Conservation (phyloP, 108 stramenopile genomes). For the Nannochloropsis oceanica region DNA sequence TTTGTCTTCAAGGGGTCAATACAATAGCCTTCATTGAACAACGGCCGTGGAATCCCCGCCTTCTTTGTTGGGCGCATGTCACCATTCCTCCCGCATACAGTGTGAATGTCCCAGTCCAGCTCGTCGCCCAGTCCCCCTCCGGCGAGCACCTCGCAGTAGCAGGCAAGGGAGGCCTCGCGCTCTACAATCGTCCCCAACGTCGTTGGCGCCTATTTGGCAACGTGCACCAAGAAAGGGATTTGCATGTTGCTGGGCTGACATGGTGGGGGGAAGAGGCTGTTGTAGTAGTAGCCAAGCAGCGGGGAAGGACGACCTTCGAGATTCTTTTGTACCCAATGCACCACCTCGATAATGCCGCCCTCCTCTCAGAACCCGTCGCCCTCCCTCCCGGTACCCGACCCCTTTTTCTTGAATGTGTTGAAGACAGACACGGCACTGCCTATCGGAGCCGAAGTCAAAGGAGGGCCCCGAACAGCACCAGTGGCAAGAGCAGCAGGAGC, state of each 20-base stretch:
- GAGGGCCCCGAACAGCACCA: not conserved
- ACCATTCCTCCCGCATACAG: not conserved
- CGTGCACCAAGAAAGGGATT: conserved; percentile 10
- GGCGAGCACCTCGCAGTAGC: conserved; percentile 19
- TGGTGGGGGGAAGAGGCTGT: conserved; percentile 26
- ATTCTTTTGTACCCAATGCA: conserved; percentile 2
- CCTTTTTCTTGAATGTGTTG: not conserved
- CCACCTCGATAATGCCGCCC: not conserved
- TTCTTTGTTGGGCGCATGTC: not conserved
- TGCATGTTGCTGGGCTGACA: conserved; percentile 15
- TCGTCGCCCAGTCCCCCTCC: not conserved
- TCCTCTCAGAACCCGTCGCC: not conserved
- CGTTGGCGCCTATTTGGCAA: conserved; percentile 26
- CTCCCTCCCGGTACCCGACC: conserved; percentile 1
- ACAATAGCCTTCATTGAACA: not conserved
- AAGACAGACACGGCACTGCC: not conserved
- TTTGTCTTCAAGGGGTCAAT: not conserved
- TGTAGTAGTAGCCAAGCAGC: not conserved
- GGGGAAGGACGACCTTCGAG: not conserved
- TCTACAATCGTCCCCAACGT: conserved; percentile 15
- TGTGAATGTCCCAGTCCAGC: not conserved
- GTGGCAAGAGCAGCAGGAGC: not conserved
- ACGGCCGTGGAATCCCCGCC: not conserved
- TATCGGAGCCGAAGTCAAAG: not conserved
- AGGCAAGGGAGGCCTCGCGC: conserved; percentile 12